A percentile compares a stretch with the other conserved stretches of the same genome.
Evolutionary conservation across 2,329 filamentous ascomycete species (phyloP).

Genomic region (Aspergillus bombycis): DNA sequence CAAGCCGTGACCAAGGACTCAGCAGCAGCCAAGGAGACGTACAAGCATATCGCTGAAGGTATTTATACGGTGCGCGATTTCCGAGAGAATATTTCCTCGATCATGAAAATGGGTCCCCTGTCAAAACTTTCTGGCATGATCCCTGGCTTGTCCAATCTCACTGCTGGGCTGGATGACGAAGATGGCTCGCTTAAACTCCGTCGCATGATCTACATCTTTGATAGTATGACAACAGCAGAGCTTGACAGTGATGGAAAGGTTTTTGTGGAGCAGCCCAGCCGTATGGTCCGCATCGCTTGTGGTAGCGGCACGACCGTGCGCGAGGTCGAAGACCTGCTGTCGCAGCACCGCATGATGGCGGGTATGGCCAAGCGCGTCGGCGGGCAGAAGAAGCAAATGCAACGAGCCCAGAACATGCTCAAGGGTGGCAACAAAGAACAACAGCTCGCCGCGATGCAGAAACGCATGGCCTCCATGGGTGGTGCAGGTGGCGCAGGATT

Average conservation of each 20-base stretch:
- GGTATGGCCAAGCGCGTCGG: constrained; percentile 99
- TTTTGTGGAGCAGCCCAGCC: constrained; percentile 86
- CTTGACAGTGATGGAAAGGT: constrained; percentile 94
- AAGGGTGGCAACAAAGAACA: constrained; percentile 88
- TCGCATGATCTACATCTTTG: constrained; percentile 98
- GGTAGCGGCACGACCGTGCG: constrained; percentile 88
- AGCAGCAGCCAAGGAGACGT: constrained; percentile 78
- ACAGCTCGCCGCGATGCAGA: constrained; percentile 96
- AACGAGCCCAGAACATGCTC: constrained; percentile 87
- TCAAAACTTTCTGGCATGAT: constrained; percentile 99
- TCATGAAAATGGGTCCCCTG: constrained; percentile 99
- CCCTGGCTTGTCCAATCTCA: constrained; percentile 88
- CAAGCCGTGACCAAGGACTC: constrained; percentile 94
- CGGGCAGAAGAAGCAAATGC: constrained; percentile 96
- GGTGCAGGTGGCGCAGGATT: constrained; percentile 62
- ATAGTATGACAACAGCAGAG: constrained; percentile 96
- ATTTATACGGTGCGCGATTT: constrained; percentile 95
- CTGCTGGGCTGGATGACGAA: constrained; percentile 95
- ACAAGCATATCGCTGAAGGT: constrained; percentile 97
- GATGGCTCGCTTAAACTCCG: constrained; percentile 92
- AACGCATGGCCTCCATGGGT: constrained; percentile 90
- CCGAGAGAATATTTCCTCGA: constrained; percentile 92
- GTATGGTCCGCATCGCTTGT: constrained; percentile 88
- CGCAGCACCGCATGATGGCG: constrained; percentile 97
- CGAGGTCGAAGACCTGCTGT: constrained; percentile 95